A percentile compares a stretch with the other conserved stretches of the same genome.
Evolutionary conservation across 2,329 filamentous ascomycete genomes (phyloP).

Genomic region (Cadophora sp.): DNA sequence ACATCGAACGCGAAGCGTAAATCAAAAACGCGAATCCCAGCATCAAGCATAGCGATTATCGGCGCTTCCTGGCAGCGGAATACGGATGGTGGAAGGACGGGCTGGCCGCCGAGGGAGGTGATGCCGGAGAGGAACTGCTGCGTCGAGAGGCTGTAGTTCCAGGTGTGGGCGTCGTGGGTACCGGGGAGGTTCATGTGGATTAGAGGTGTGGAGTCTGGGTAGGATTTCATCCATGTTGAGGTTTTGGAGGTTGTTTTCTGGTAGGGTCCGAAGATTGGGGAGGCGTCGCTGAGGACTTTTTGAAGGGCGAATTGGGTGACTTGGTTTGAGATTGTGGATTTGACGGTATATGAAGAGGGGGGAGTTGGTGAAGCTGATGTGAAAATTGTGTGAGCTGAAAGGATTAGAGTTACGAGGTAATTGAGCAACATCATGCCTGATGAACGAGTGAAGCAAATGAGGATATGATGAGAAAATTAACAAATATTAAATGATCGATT

Average conservation of each 20-base stretch:
- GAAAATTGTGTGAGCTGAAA: neutral
- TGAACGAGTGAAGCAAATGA: neutral
- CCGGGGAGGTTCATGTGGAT: conserved; percentile 58
- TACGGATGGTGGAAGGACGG: conserved; percentile 39
- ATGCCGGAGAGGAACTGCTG: conserved; percentile 49
- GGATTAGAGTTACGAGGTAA: neutral
- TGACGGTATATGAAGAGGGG: neutral
- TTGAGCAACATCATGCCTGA: neutral
- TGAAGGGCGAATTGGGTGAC: conserved; percentile 49
- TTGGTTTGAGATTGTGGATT: conserved; percentile 6
- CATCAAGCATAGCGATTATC: conserved; percentile 50
- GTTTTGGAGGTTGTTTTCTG: conserved; percentile 35
- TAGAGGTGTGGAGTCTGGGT: conserved; percentile 51
- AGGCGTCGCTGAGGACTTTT: conserved; percentile 50
- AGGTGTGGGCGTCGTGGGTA: conserved; percentile 57
- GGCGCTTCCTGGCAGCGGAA: conserved; percentile 52
- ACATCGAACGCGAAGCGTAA: conserved; percentile 56
- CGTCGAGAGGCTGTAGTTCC: conserved; percentile 55
- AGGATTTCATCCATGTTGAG: conserved; percentile 53
- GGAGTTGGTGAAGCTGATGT: neutral
- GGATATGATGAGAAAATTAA: too few relatives aligned
- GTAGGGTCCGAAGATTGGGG: conserved; percentile 51
- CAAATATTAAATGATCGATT: too few relatives aligned
- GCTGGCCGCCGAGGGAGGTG: conserved; percentile 48
- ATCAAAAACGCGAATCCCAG: conserved; percentile 57